phyloP scores from a whole-genome alignment of 1,139 yeast species.

The Candida gigantensis region DNA sequence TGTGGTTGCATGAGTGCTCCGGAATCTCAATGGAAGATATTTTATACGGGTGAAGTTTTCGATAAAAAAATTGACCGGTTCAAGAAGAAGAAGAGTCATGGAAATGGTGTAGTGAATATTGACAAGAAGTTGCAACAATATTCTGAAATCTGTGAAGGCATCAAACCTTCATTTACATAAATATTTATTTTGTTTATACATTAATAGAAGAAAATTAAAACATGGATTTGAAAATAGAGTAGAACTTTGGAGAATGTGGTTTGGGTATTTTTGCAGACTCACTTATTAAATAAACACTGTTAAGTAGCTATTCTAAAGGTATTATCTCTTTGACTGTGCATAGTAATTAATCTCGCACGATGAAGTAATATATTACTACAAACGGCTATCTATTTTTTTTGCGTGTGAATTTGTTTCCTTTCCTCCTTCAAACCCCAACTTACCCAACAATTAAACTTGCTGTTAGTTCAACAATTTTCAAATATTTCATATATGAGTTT shows the following conservation, averaged over 20 bases:
- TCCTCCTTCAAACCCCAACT: too few species aligned
- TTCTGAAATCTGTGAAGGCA: conserved; percentile 33
- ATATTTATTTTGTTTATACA: not conserved
- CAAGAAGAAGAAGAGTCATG: conserved; percentile 16
- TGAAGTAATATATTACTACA: too few species aligned
- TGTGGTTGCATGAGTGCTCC: conserved; percentile 62
- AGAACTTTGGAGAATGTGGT: too few species aligned
- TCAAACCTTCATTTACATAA: conserved; percentile 33
- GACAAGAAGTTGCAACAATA: conserved; percentile 29
- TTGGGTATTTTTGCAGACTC: too few species aligned
- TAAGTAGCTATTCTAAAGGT: too few species aligned
- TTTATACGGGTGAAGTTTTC: conserved; percentile 61
- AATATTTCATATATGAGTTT: not conserved
- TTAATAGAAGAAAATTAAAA: not conserved
- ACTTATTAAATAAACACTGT: too few species aligned
- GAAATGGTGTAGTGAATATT: conserved; percentile 27
- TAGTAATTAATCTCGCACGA: too few species aligned
- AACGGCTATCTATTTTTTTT: too few species aligned
- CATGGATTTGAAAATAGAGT: too few species aligned
- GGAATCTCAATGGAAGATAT: conserved; percentile 64
- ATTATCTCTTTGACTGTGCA: too few species aligned
- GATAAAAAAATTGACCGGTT: conserved; percentile 33
- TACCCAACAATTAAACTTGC: too few species aligned
- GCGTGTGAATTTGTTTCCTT: too few species aligned
- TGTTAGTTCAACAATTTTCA: not conserved